Percentiles rank a stretch among this genome's conserved stretches.
Conservation (phyloP, 129 eudicot genomes). For the Lonicera japonica region DNA sequence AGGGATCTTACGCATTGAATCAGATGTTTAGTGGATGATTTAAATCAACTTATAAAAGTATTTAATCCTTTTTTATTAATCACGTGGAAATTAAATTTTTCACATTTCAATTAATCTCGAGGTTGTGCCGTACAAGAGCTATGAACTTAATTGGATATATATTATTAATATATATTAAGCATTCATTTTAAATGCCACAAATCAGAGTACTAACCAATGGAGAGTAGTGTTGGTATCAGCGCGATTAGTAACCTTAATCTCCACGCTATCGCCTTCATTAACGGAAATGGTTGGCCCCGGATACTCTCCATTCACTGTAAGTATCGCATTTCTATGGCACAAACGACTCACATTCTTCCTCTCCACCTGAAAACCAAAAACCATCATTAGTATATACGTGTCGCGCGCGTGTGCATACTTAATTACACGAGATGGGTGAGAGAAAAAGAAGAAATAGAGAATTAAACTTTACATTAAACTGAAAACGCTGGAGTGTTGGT, state of each 20-base stretch:
- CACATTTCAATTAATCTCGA: no score
- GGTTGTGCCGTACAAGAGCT: no score
- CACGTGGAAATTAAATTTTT: no score
- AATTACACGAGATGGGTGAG: no score
- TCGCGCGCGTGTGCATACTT: not conserved
- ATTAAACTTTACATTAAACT: conserved; percentile 35
- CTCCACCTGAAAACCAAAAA: conserved; percentile 38
- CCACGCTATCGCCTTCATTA: conserved; percentile 59
- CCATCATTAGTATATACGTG: not conserved
- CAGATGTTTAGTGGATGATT: no score
- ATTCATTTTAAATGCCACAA: not conserved
- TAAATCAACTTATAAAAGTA: no score
- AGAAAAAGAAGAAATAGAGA: conserved; percentile 10
- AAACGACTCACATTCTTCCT: conserved; percentile 52
- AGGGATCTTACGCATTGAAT: no score
- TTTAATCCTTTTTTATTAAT: no score
- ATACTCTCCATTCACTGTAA: conserved; percentile 59
- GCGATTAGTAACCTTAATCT: conserved; percentile 45
- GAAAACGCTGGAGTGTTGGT: conserved; percentile 27
- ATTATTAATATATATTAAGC: no score
- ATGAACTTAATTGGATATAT: no score
- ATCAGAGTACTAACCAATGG: conserved; percentile 44
- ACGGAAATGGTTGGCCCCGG: conserved; percentile 68
- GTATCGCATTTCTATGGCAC: conserved; percentile 37
- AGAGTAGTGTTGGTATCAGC: conserved; percentile 56